A percentile compares a stretch with the other conserved stretches of the same genome.
Evolutionary conservation across 2,329 filamentous ascomycete genomes (phyloP).

Genomic region (Ceratocystis huliohia): DNA sequence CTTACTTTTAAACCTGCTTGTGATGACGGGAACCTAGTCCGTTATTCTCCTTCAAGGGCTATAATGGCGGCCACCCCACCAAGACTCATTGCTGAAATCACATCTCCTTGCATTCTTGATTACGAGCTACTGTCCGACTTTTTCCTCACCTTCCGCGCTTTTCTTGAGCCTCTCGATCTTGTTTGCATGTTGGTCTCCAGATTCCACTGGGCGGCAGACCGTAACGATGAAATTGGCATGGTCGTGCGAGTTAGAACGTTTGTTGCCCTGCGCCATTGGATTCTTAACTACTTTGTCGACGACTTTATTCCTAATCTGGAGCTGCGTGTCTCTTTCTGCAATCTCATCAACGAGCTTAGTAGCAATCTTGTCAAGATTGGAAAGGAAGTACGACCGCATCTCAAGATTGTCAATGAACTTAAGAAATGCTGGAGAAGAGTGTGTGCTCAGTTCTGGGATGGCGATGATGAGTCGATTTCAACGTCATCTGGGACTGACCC

Average conservation of each 20-base stretch:
- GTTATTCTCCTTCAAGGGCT: conserved; percentile 59
- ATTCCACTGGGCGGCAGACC: conserved; percentile 71
- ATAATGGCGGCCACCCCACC: conserved; percentile 84
- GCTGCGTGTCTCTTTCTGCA: conserved; percentile 66
- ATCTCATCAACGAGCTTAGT: conserved; percentile 59
- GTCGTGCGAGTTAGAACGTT: conserved; percentile 94
- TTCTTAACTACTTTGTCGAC: conserved; percentile 92
- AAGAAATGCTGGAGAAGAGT: conserved; percentile 96
- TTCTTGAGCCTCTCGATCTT: conserved; percentile 63
- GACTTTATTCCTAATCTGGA: conserved; percentile 72
- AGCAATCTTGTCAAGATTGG: conserved; percentile 44
- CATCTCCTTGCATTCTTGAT: conserved; percentile 87
- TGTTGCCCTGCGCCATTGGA: conserved; percentile 91
- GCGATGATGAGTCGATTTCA: conserved; percentile 46
- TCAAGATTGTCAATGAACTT: conserved; percentile 81
- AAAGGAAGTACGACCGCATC: conserved; percentile 52
- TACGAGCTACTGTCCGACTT: conserved; percentile 97
- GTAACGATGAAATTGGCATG: conserved; percentile 71
- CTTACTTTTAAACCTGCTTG: conserved; percentile 66
- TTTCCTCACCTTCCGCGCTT: conserved; percentile 86
- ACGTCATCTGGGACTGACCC: conserved; percentile 42
- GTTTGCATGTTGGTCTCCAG: conserved; percentile 74
- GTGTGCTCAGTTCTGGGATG: conserved; percentile 82
- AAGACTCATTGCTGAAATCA: conserved; percentile 88
- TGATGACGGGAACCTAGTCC: conserved; percentile 69